These are phyloP conservation scores for Lablab purpureus DNA, from an alignment of 306 rosid genomes.

Conservation along the genomic window DNA sequence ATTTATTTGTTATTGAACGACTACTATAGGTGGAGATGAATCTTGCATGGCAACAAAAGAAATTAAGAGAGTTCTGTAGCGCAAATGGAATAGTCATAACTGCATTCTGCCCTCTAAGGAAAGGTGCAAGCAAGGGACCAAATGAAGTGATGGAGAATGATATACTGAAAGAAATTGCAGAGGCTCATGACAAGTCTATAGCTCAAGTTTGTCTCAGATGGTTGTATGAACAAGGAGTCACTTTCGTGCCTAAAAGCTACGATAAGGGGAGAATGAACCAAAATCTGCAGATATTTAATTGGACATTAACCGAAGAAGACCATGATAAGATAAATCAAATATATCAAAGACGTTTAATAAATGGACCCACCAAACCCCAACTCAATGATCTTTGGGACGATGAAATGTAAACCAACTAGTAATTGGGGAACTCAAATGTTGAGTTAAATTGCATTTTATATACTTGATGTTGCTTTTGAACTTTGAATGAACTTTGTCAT, in stretches of 20 bases:
- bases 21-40: slow-evolving; percentile 69
- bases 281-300: slow-evolving; percentile 60
- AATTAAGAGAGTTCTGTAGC: slow-evolving; percentile 59
- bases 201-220: slow-evolving; percentile 67
- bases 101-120: slow-evolving; percentile 68
- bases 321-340: slow-evolving; percentile 47
- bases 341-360: slow-evolving; percentile 49
- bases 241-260: slow-evolving; percentile 63
- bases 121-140: slow-evolving; percentile 57
- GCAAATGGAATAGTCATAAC: slow-evolving; percentile 58
- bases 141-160: slow-evolving; percentile 64
- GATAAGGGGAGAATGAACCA: slow-evolving; percentile 66
- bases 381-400: slow-evolving; percentile 60
- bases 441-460: not conserved
- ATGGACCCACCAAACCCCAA: slow-evolving; percentile 65
- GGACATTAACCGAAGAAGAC: slow-evolving; percentile 55
- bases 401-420: not conserved
- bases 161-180: slow-evolving; percentile 58
- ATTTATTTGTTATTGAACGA: too few relatives aligned
- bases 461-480: not conserved
- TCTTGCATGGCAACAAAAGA: slow-evolving; percentile 73
- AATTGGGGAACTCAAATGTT: not conserved
- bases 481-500: not conserved
- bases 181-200: slow-evolving; percentile 51
- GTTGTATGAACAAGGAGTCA: slow-evolving; percentile 63